phyloP scores from a whole-genome alignment of 352 stramenopile genomes.

The Phytophthora colocasiae region DNA sequence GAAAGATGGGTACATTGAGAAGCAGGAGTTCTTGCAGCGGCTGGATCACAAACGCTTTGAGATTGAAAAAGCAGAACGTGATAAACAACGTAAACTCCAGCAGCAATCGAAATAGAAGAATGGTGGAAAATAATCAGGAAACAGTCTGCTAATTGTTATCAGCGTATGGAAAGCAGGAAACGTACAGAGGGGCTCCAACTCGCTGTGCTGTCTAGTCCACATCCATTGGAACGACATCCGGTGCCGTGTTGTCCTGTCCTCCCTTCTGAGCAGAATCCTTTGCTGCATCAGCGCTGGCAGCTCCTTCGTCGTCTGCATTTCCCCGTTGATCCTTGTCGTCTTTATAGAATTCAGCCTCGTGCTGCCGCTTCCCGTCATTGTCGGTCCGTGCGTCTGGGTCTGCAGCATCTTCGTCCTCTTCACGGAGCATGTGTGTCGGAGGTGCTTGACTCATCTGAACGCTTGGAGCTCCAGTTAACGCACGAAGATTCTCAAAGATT shows the following conservation, averaged over 20 bases:
- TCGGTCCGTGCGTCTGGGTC: conserved; percentile 77
- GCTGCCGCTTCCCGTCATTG: conserved; percentile 73
- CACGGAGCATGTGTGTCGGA: conserved; percentile 71
- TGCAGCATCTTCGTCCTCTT: conserved; percentile 81
- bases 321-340: conserved; percentile 81
- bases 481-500: conserved; percentile 86
- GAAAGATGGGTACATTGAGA: conserved; percentile 95
- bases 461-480: conserved; percentile 76
- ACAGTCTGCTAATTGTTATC: conserved; percentile 13
- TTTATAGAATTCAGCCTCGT: conserved; percentile 86
- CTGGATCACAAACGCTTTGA: conserved; percentile 91
- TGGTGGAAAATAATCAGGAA: conserved; percentile 1
- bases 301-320: conserved; percentile 53
- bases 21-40: conserved; percentile 95
- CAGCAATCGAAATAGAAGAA: conserved; percentile 39
- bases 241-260: conserved; percentile 57
- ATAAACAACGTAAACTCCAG: conserved; percentile 71
- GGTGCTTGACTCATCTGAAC: conserved; percentile 84
- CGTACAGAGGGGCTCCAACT: conserved; percentile 5
- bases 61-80: conserved; percentile 88
- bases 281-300: conserved; percentile 31
- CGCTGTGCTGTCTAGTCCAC: conserved; percentile 53
- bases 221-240: conserved; percentile 81
- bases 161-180: conserved; percentile 19
- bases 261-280: conserved; percentile 34